Percentiles rank a stretch among this genome's conserved stretches.
Evolutionary conservation across 495 filamentous ascomycete species (phyloP).

Genomic region (Aspergillus baeticus): DNA sequence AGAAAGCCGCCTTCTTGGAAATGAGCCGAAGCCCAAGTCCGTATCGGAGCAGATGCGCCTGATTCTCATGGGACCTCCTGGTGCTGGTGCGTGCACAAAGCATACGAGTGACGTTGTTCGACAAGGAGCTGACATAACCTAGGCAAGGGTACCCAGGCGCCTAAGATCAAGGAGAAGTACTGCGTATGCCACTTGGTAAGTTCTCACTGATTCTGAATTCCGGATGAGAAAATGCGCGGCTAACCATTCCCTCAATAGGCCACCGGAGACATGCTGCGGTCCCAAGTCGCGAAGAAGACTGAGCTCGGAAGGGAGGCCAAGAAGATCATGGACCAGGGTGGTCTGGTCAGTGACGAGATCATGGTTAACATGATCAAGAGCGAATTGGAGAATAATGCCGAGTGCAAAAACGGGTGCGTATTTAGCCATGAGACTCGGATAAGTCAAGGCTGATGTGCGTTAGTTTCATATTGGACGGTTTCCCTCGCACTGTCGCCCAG

Average conservation of each 20-base stretch:
- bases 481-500: slow-evolving; percentile 94
- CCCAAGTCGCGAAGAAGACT: slow-evolving; percentile 98
- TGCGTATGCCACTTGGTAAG: slow-evolving; percentile 93
- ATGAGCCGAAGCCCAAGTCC: slow-evolving; percentile 50
- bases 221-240: neutral
- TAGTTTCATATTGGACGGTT: slow-evolving; percentile 98
- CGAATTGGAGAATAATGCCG: slow-evolving; percentile 87
- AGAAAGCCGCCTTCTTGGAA: slow-evolving; percentile 61
- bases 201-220: slow-evolving; percentile 4
- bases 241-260: slow-evolving; percentile 56
- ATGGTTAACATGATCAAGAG: slow-evolving; percentile 99
- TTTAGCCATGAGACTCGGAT: slow-evolving; percentile 3
- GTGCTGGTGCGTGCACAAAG: slow-evolving; percentile 68
- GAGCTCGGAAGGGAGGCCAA: slow-evolving; percentile 92
- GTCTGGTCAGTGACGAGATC: slow-evolving; percentile 97
- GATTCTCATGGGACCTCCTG: slow-evolving; percentile 96
- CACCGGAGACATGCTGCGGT: slow-evolving; percentile 98
- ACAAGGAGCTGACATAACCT: slow-evolving; percentile 25
- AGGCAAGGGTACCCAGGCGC: slow-evolving; percentile 99
- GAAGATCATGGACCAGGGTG: slow-evolving; percentile 99
- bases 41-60: slow-evolving; percentile 71
- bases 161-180: slow-evolving; percentile 96
- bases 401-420: slow-evolving; percentile 87
- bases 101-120: slow-evolving; percentile 5
- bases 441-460: neutral